Evolutionary conservation across 116 monocot genomes (phyloP), one percentile per base, ranked within the genome.

Genomic region (Papilionanthe hybrid): DNA sequence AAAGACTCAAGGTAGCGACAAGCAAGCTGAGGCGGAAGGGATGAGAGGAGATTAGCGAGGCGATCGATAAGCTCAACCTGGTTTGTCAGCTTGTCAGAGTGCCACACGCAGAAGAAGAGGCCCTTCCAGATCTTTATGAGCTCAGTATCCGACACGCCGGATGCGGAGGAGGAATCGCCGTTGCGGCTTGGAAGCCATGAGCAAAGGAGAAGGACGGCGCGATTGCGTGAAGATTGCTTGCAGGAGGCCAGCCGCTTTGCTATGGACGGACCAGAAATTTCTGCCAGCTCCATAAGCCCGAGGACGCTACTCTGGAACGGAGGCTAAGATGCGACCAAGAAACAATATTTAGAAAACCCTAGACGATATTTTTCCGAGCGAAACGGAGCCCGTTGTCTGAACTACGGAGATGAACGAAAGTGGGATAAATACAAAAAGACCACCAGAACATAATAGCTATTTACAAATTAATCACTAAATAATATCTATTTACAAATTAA

Each of bases 51-150:
- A 28, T 78, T 47, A n/a, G 93, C 78, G 57, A 98, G 84, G 76
- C 90, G 83, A 55, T 81, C 78, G 72, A 84, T 83, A 63, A 98
- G 91, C 49, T 82, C 86, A 58, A 83, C 29, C 78, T 98, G 94
- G 69, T 72, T 85, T 15, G 89, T 83, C 47, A 82, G 83, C 83
- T 90, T 93, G 82, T 98, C 98, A 77, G 91, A 76, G 82, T 98
- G 98, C 98, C 98, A 98, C 43, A 94, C 78, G 78, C 93, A 91
- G 91, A 88, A 98, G 90, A 98, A 98, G 75, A 98, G 86, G 23
- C 98, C 98, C 83, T 98, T 98, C 98, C 98, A 98, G 80, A 94
- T 86, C 94, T 98, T 98, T 75, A 93, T 78, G 78, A 98, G 94
- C 32, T 86, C 88, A 69, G 79, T 79, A 79, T 88, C 87, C 60